Conservation (phyloP, 345 rosid species). For the Syzygium aromaticum region DNA sequence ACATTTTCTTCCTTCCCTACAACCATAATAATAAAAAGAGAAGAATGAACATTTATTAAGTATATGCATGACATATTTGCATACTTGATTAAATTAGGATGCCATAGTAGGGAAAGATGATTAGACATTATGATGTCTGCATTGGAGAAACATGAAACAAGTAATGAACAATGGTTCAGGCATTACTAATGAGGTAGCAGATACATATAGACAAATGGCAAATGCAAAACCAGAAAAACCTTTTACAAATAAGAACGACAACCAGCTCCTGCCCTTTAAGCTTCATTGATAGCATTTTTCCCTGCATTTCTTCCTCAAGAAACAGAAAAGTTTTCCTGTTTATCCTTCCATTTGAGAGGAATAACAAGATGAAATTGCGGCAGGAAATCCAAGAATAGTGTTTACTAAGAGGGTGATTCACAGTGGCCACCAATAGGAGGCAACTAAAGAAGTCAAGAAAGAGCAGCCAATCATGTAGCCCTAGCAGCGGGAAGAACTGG, state of each 20-base stretch:
- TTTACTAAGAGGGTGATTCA: neutral
- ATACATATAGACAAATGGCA: neutral
- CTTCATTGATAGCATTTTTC: neutral
- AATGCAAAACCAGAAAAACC: neutral
- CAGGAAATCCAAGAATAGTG: neutral
- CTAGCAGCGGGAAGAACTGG: neutral
- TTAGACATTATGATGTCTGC: neutral
- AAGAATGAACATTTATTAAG: neutral
- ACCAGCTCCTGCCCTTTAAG: neutral
- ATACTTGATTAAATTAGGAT: neutral
- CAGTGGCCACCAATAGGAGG: neutral
- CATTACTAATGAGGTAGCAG: neutral
- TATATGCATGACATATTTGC: neutral
- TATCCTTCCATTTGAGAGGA: neutral
- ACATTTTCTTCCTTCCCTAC: constrained; percentile 68
- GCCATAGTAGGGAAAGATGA: neutral
- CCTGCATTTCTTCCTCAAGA: neutral
- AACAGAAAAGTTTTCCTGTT: neutral
- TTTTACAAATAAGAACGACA: neutral
- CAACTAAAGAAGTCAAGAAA: neutral
- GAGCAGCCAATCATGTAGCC: neutral
- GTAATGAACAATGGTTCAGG: neutral
- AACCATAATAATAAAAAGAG: neutral
- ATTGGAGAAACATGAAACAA: neutral
- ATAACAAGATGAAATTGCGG: neutral